Base-by-base conservation (phyloP, 495 filamentous ascomycete species). In the Xanthoparmelia taractica region DNA sequence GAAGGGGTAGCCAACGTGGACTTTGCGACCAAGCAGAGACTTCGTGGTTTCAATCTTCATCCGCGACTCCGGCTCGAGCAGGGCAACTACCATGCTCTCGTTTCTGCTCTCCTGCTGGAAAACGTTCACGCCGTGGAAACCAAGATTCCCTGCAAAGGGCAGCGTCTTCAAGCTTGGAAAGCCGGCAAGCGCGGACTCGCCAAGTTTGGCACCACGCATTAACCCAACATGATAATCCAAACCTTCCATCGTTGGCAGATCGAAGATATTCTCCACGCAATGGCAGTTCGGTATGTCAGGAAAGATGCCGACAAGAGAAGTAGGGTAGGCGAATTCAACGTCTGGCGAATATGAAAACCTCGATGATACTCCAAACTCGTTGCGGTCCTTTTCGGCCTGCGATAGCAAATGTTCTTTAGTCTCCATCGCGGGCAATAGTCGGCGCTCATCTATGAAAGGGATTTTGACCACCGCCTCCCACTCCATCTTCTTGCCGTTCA, bases 401-500 rank as follows among this genome's bases (percentile, higher is more conserved):
- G 82, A 84, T 27, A 99, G 80, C 33, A 88, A 78, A 54, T 86
- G 76, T 63, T 97, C 91, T 71, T 85, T 90, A 15, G 90, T 87
- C 23, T 81, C 87, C 84, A 99, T 94, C 15, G 93, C 95, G 40
- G 78, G 76, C 43, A 99, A 78, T 23, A 99, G 76, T 5, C 95
- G 82, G 58, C 83, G 80, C 72, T 97, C 92, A 37, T 97, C 91
- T 68, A 99, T 99, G 75, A 99, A 99, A 0, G 95, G 95, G 66
- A 99, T 97, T 76, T 96, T 97, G 59, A 97, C 92, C 45, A 99
- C 92, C 37, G 94, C 95, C 70, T 99, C 95, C 95, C 95, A 99
- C 67, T 97, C 95, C 91, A 96, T 95, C 78, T 96, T 99, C 80
- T 99, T 99, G 61, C 95, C 95, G 68, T 97, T 97, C 93, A 97